Evolutionary conservation across 441 rosid species (phyloP).

Genomic region (Corymbia citriodora): DNA sequence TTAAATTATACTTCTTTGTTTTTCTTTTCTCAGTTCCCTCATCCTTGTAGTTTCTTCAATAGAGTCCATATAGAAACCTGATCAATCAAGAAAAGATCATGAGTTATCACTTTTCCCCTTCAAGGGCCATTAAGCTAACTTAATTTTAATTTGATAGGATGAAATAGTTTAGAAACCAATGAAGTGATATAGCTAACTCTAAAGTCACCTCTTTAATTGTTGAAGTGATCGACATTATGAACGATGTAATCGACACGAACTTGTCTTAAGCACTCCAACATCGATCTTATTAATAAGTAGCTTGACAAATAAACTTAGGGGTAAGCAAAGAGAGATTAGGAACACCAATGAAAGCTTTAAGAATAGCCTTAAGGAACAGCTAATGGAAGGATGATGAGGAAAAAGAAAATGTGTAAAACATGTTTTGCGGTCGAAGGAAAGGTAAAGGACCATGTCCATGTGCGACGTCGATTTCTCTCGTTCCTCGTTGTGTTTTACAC

Average conservation of each 20-base stretch:
- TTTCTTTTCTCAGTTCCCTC: background rate
- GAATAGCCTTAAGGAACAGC: background rate
- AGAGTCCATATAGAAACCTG: background rate
- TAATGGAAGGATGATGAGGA: background rate
- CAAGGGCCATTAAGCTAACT: background rate
- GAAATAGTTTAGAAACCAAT: background rate
- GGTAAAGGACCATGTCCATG: constrained; percentile 21
- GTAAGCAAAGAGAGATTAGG: background rate
- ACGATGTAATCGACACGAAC: background rate
- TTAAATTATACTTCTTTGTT: background rate
- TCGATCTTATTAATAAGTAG: background rate
- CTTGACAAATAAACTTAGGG: background rate
- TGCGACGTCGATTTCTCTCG: constrained; percentile 27
- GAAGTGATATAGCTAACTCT: background rate
- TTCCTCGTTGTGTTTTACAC: background rate
- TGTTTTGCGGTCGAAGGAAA: constrained; percentile 4
- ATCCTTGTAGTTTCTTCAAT: background rate
- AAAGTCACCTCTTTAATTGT: background rate
- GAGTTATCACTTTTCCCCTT: background rate
- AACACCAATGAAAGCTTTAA: background rate
- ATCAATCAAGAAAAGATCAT: background rate
- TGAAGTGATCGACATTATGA: background rate
- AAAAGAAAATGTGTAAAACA: background rate
- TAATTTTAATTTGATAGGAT: background rate
- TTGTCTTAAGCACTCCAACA: background rate